Percentiles rank a stretch among this genome's conserved stretches.
Evolutionary conservation across 768 basidiomycete species (phyloP).

Genomic region (Suillus subluteus): DNA sequence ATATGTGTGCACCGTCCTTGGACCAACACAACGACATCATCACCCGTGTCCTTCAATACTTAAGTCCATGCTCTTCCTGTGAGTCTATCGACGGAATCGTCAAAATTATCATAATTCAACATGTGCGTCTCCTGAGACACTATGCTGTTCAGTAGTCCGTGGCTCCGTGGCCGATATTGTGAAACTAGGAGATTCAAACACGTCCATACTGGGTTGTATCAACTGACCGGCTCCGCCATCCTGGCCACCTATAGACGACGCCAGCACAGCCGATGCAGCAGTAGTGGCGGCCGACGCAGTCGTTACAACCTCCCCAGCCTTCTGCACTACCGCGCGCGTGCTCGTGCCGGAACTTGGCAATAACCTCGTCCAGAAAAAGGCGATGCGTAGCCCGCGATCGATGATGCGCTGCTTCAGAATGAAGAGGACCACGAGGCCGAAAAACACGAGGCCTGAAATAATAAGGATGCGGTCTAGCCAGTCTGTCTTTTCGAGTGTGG

Average conservation of each 20-base stretch:
- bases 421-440: conserved; percentile 81
- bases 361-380: conserved; percentile 88
- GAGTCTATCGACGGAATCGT: neutral
- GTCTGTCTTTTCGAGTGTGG: conserved; percentile 87
- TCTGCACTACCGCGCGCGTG: conserved; percentile 5
- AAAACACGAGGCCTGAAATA: conserved; percentile 78
- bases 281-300: neutral
- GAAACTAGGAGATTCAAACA: neutral
- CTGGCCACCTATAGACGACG: neutral
- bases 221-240: neutral
- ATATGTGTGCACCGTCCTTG: too few species aligned
- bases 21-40: too few species aligned
- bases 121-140: neutral
- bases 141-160: conserved; percentile 5
- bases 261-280: neutral
- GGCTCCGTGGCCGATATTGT: neutral
- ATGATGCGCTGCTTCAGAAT: conserved; percentile 88
- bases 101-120: neutral
- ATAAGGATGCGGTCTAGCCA: conserved; percentile 91
- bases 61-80: neutral
- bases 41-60: neutral
- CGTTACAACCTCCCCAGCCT: conserved; percentile 1
- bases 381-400: conserved; percentile 76
- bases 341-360: conserved; percentile 47
- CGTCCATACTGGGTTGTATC: neutral